Evolutionary conservation across 2,329 filamentous ascomycete genomes (phyloP).

Genomic region (Monosporascus sp.): DNA sequence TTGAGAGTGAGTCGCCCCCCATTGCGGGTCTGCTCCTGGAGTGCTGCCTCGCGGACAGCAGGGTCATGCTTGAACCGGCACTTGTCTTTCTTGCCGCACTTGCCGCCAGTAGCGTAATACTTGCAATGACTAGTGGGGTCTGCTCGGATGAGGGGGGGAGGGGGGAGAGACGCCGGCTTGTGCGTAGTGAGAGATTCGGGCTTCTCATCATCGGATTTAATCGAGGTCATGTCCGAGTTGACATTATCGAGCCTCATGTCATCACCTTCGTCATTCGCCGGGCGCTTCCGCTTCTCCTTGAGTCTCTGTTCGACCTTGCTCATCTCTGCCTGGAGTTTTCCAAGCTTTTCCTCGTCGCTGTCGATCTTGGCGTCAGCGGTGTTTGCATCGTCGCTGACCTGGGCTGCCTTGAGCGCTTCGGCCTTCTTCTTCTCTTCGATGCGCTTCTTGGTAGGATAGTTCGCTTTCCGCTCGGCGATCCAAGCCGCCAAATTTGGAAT

Average conservation of each 20-base stretch:
- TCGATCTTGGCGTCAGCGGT: conserved; percentile 45
- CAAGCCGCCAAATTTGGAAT: conserved; percentile 71
- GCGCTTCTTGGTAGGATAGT: conserved; percentile 74
- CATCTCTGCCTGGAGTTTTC: conserved; percentile 34
- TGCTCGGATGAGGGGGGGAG: conserved; percentile 46
- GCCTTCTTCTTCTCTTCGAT: conserved; percentile 57
- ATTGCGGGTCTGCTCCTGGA: conserved; percentile 59
- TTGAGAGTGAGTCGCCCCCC: conserved; percentile 61
- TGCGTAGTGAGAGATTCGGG: conserved; percentile 55
- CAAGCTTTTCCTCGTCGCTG: conserved; percentile 41
- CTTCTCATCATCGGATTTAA: conserved; percentile 50
- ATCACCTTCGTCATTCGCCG: conserved; percentile 62
- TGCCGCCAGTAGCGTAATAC: conserved; percentile 64
- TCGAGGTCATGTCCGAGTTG: conserved; percentile 32
- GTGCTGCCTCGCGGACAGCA: conserved; percentile 56
- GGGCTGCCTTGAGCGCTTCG: conserved; percentile 48
- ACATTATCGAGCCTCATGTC: conserved; percentile 50
- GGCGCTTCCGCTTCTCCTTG: conserved; percentile 60
- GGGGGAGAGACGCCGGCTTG: conserved; percentile 34
- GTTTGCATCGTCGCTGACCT: conserved; percentile 54
- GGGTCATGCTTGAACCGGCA: conserved; percentile 67
- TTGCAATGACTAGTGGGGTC: conserved; percentile 64
- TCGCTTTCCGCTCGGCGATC: conserved; percentile 73
- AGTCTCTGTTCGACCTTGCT: conserved; percentile 64
- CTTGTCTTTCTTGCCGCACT: conserved; percentile 69